Percentiles rank a stretch among this genome's conserved stretches.
These are phyloP conservation scores for Glarea lozoyensis DNA, from an alignment of 495 filamentous ascomycete genomes.

Conservation along the genomic window DNA sequence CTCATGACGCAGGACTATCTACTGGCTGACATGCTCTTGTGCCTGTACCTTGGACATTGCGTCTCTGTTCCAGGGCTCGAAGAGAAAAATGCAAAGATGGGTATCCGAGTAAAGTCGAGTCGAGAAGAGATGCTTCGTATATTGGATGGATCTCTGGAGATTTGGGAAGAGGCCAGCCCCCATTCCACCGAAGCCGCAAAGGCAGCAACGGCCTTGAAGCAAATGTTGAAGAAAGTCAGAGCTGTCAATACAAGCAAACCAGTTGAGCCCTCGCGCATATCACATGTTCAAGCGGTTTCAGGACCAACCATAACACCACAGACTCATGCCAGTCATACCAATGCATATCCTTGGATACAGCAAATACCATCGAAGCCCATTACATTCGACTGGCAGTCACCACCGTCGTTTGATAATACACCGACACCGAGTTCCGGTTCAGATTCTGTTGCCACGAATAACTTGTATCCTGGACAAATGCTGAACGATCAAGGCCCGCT, in stretches of 20 bases:
- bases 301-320: no score
- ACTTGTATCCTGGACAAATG: no score
- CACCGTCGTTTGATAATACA: no score
- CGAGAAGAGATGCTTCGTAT: constrained; percentile 25
- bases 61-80: neutral
- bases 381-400: no score
- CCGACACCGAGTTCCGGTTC: no score
- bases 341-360: no score
- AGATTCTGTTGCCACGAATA: no score
- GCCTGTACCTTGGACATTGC: constrained; percentile 17
- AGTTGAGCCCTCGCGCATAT: no score
- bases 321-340: no score
- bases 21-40: constrained; percentile 35
- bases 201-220: constrained; percentile 5
- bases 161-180: constrained; percentile 6
- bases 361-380: no score
- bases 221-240: constrained; percentile 4
- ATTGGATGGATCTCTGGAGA: constrained; percentile 21
- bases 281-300: no score
- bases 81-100: neutral
- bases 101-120: constrained; percentile 1
- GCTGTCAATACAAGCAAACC: neutral
- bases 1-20: constrained; percentile 37
- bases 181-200: constrained; percentile 8
- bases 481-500: no score